Base-by-base conservation (phyloP, 495 filamentous ascomycete genomes). In the Penicillium daleae region DNA sequence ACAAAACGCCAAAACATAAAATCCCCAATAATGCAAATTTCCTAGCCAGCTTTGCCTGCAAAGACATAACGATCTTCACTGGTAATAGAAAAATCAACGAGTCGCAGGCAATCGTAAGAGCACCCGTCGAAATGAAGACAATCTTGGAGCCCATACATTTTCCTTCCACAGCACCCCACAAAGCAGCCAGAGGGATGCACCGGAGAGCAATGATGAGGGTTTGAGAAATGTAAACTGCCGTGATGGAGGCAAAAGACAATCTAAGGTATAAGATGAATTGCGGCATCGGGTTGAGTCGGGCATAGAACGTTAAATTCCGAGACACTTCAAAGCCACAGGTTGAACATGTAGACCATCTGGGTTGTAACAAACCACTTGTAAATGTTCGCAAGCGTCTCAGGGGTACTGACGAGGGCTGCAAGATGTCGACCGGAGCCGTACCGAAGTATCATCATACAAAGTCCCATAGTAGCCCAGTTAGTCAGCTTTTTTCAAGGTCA, bases 211-310 rank as follows among this genome's bases (percentile, higher is more conserved):
- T 51, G 1, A 51, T 51, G 13, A 51, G 24, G 4, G 49, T 51
- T 26, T 51, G 49, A 0, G 49, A 24, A 31, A 51, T 51, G 12
- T 51, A 51, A 2, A 51, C 49, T 4, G 49, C 26, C 26, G 26
- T 51, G 0, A 51, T 51, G 49, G 31, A 51, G 26, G 49, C 49
- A 29, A 51, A 51, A 0, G 49, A 51, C 4, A 51, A 13, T 17
- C 49, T 24, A 17, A 51, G 49, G 17, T 51, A 51, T 15, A 51
- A 19, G 13, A 51, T 51, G 27, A 69, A 71, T 1, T 29, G 61
- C 1, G 69, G 69, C 66, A 66, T 69, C 12, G 57, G 64, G 22
- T 71, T 71, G 6, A 69, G 56, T 9, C 69, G 69, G 6, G 58
- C 49, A 51, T 69, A 71, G 37, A 71, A 69, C 6, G 64, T 48